These are phyloP conservation scores for Cladophialophora yegresii DNA, from an alignment of 2,329 filamentous ascomycete genomes.

Conservation along the genomic window DNA sequence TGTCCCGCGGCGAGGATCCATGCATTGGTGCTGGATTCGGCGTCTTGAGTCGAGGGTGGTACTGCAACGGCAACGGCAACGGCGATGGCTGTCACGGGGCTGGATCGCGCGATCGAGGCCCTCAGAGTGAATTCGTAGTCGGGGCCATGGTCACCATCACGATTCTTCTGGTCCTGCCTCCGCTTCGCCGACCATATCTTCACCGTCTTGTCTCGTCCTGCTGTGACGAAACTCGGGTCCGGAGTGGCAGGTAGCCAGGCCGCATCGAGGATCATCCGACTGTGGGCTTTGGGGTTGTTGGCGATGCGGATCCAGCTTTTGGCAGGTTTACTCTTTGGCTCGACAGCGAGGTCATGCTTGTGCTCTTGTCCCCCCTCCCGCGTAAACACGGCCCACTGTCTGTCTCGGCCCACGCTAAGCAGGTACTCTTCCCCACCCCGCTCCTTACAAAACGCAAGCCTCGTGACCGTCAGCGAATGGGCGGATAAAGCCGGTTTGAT, in stretches of 20 bases:
- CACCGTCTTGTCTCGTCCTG: constrained; percentile 83
- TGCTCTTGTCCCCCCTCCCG: too few relatives aligned
- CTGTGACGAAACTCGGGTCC: constrained; percentile 71
- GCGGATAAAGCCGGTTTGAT: constrained; percentile 78
- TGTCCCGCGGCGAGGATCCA: constrained; percentile 50
- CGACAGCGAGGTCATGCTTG: too few relatives aligned
- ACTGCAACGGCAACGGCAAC: constrained; percentile 58
- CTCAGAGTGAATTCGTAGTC: constrained; percentile 54
- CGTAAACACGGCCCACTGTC: constrained; percentile 85
- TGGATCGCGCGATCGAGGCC: constrained; percentile 56
- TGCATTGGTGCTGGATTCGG: constrained; percentile 32
- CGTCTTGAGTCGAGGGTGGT: constrained; percentile 30
- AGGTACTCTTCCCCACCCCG: constrained; percentile 68
- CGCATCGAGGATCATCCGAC: constrained; percentile 86
- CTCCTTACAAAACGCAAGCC: constrained; percentile 70
- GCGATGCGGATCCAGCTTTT: constrained; percentile 60
- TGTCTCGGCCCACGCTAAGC: constrained; percentile 85
- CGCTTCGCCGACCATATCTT: constrained; percentile 63
- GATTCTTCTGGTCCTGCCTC: neutral
- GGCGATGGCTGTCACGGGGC: constrained; percentile 71
- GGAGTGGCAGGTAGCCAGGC: constrained; percentile 69
- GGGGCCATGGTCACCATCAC: neutral
- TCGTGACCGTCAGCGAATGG: constrained; percentile 82
- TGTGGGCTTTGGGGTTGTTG: constrained; percentile 79
- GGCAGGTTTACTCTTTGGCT: neutral